Evolutionary conservation across 2,329 filamentous ascomycete genomes (phyloP), one percentile per base, ranked within the genome.

Genomic region (Cadophora sp.): DNA sequence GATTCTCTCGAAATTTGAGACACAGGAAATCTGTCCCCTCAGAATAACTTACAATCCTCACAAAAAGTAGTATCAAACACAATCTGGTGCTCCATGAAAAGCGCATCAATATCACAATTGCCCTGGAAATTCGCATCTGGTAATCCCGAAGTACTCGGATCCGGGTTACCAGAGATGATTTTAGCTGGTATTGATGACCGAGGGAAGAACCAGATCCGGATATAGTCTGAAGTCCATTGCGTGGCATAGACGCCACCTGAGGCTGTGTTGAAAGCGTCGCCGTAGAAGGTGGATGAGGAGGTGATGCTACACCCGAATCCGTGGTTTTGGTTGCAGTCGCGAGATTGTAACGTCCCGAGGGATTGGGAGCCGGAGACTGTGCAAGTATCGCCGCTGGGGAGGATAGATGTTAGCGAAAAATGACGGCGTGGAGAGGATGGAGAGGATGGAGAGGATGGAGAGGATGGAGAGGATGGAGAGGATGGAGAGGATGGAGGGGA

Each of bases 31-130:
- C 2, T 39, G 2, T 9, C 33, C 33, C 33, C 33, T 39, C 4
- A 27, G 13, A 24, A 24, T 14, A 4, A 48, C 41, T 45, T 45
- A 59, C 41, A 64, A 9, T 89, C 87, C 30, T 92, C 92, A 75
- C 92, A 96, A 75, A 95, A 93, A 59, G 91, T 87, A 27, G 68
- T 93, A 74, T 93, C 89, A 73, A 93, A 85, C 43, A 92, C 87
- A 64, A 96, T 85, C 71, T 86, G 87, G 82, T 94, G 86, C 59
- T 89, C 80, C 62, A 81, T 83, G 79, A 95, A 94, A 73, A 87
- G 85, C 0, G 78, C 77, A 67, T 88, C 81, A 66, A 93, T 87
- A 41, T 93, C 82, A 76, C 93, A 97, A 41, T 74, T 75, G 6
- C 77, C 73, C 11, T 79, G 73, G 74, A 95, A 96, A 18, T 85